Percentiles rank a stretch among this genome's conserved stretches.
Conservation (phyloP, 1,139 yeast genomes). For the Saccharomyces hybrid region DNA sequence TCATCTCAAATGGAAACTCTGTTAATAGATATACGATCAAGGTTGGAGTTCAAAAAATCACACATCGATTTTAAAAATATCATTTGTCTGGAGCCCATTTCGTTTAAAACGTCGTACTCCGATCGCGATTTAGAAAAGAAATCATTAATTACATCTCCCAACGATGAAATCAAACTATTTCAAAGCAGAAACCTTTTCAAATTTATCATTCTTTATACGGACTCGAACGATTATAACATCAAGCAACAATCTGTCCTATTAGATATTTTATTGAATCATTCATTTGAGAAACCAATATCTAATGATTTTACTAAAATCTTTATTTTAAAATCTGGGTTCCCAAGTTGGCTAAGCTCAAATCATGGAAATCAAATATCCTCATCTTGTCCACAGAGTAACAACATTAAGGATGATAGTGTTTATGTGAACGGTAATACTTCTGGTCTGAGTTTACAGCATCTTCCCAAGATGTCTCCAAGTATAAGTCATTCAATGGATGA, state of each 20-base stretch:
- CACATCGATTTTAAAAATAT: constrained; percentile 51
- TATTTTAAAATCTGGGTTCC: constrained; percentile 20
- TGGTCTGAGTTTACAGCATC: constrained; percentile 15
- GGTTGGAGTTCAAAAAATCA: constrained; percentile 48
- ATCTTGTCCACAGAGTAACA: background rate
- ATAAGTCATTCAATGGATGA: constrained; percentile 15
- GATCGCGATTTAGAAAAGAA: constrained; percentile 56
- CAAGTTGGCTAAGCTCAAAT: constrained; percentile 17
- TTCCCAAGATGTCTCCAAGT: constrained; percentile 19
- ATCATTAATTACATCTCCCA: constrained; percentile 48
- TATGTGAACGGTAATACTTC: constrained; percentile 24
- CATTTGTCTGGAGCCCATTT: constrained; percentile 66
- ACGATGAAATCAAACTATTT: constrained; percentile 45
- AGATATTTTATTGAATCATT: constrained; percentile 20
- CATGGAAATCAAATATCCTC: constrained; percentile 4
- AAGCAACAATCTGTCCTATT: constrained; percentile 20
- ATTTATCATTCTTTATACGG: constrained; percentile 56
- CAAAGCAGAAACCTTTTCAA: constrained; percentile 48
- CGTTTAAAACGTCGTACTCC: constrained; percentile 39
- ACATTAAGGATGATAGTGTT: constrained; percentile 15
- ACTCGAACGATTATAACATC: constrained; percentile 11
- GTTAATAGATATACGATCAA: constrained; percentile 58
- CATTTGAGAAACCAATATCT: constrained; percentile 24
- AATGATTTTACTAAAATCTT: constrained; percentile 13
- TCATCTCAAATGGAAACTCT: constrained; percentile 30